Evolutionary conservation across 2,329 filamentous ascomycete species (phyloP), one percentile per base, ranked within the genome.

Genomic region (Gyromitra esculenta): DNA sequence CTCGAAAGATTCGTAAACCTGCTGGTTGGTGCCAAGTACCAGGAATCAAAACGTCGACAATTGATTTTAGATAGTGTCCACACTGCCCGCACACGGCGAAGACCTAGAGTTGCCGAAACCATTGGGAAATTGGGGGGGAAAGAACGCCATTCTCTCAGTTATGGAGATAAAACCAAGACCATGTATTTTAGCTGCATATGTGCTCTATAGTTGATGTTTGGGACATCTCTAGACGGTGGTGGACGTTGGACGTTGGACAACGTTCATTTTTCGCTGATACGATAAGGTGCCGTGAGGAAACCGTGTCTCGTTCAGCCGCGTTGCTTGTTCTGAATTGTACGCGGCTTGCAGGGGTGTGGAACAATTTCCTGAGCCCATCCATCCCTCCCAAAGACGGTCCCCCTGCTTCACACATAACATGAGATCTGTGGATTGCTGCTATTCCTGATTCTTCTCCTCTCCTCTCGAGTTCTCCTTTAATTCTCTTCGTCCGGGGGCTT

Each of bases 241-340:
- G 35, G 59, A 64, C n/a, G 57, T 52, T 56, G 59, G 59, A 41
- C 25, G 63, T 62, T 57, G 45, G 48, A 52, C 72, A 41, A 48
- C 25, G 43, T 8, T 60, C 41, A 60, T 39, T 50, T 41, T 48
- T 43, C 25, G 52, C 52, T 62, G 56, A 39, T 50, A 60, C 54
- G 54, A 60, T 68, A 69, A 69, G 56, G 54, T 62, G 56, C 67
- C 65, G 43, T 66, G 60, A 77, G 75, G 75, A 77, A 77, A 77
- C 75, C 75, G 75, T 77, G 75, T 77, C 75, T 77, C 64, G 71
- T 74, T 77, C 75, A 77, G 64, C 75, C 75, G 59, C 75, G 62
- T 74, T 59, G 50, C 59, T 77, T 77, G 75, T 77, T 73, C 75
- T 77, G 71, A 70, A 66, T 75, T 77, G 60, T 77, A 77, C 71